Base-by-base conservation (phyloP, 2,329 filamentous ascomycete genomes). In the Hirsutella thompsonii region DNA sequence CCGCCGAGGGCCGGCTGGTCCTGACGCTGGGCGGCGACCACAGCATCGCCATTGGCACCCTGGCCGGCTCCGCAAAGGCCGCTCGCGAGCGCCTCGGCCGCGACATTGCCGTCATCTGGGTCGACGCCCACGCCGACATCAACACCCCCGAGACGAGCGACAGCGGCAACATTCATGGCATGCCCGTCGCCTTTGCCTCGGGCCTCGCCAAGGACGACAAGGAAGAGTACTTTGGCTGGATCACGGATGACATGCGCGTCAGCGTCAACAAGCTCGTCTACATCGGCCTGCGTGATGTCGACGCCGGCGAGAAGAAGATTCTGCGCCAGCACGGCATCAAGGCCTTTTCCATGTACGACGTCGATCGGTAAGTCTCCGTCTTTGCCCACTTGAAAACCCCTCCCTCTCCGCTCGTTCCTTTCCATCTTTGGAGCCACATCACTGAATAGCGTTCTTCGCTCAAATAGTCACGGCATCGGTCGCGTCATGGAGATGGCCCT, bases 401-500 rank as follows among this genome's bases (percentile, higher is more conserved):
- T 30, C 29, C n/a, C 29, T 32, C 13, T 32, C 29, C 8, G 8
- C 26, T 13, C 13, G 8, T 29, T 13, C 26, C 26, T 29, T 13
- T 29, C 26, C 26, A 29, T 13, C 26, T 13, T 13, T 13, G 26
- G 13, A 29, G 8, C 20, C 5, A 16, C 8, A 6, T 14, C 32
- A 11, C 13, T 19, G n/a, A n/a, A n/a, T n/a, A n/a, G n/a, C n/a
- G n/a, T 35, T 9, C 32, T 32, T 33, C 11, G 6, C 30, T 18
- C 39, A 1, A 10, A 16, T 21, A 88, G 86, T 41, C 74, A 96
- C 57, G 92, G 92, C 37, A 98, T 98, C 54, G 92, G 92, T 42
- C 83, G 82, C 49, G 87, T 98, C 48, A 88, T 98, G 67, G 92
- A 96, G 56, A 94, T 95, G 90, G 90, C 90, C n/a, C 73, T 98